Percentiles rank a stretch among this genome's conserved stretches.
These are phyloP conservation scores for Pyrenophora seminiperda DNA, from an alignment of 2,329 filamentous ascomycete species.

Conservation along the genomic window DNA sequence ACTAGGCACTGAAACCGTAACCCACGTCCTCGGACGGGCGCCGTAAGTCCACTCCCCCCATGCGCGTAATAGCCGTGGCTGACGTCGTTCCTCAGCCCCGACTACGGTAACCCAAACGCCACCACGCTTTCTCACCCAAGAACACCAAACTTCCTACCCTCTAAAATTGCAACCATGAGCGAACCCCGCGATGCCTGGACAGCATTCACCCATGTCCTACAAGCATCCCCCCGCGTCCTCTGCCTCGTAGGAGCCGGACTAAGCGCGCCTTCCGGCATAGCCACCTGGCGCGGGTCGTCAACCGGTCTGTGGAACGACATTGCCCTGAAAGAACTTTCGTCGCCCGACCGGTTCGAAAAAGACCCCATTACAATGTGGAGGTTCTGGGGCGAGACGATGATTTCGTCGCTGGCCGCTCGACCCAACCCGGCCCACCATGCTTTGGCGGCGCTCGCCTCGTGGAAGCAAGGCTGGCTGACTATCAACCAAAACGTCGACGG, in stretches of 20 bases:
- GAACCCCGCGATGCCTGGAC: too few species aligned
- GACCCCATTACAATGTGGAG: constrained; percentile 17
- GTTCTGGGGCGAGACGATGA: constrained; percentile 15
- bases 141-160: too few species aligned
- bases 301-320: constrained; percentile 14
- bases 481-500: constrained; percentile 21
- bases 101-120: too few species aligned
- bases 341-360: constrained; percentile 8
- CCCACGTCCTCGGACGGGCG: too few species aligned
- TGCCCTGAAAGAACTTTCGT: constrained; percentile 11
- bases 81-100: too few species aligned
- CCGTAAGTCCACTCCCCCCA: too few species aligned
- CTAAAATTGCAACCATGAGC: too few species aligned
- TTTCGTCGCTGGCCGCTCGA: constrained; percentile 8
- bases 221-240: constrained; percentile 11
- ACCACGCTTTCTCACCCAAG: too few species aligned
- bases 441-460: constrained; percentile 10
- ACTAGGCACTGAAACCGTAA: too few species aligned
- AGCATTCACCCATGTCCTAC: constrained; percentile 7
- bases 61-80: too few species aligned
- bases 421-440: constrained; percentile 19
- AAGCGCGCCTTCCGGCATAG: constrained; percentile 18
- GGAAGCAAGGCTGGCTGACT: constrained; percentile 15
- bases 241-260: constrained; percentile 19
- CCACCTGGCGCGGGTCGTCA: constrained; percentile 16